Base-by-base conservation (phyloP, 805 yeast genomes). In the Barnettozyma sucrosica region DNA sequence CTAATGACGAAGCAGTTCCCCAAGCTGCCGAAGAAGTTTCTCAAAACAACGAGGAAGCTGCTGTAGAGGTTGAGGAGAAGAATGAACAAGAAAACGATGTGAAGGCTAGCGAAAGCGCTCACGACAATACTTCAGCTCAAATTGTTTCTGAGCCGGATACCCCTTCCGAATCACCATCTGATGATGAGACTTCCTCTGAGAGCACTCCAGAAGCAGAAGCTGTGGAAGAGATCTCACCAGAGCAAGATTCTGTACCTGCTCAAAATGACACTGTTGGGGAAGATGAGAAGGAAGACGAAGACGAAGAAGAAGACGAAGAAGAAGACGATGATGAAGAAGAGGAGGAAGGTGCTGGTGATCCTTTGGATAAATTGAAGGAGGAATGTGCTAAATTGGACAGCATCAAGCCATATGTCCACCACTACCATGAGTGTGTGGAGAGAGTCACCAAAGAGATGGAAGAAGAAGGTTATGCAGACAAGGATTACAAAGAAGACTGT, bases 401-500 rank as follows among this genome's bases (percentile, higher is more conserved):
- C 46, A 87, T 95, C 70, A 75, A 81, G 57, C 81, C 81, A 56
- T 79, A 75, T 67, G 77, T 80, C 63, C 97, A 90, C 71, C 97
- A 90, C 71, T 89, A 84, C 72, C 82, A 84, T 54, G 97, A 92
- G 70, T 92, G 99, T 79, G 82, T 81, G 50, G 97, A 86, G 71
- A 88, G 97, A 75, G 98, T 92, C 55, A 81, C 93, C 56, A 81
- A 83, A 67, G 96, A 82, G 60, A 78, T 76, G 75, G 87, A 89
- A 72, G 90, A 87, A 63, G 84, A 78, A 56, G 95, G 74, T 57
- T 90, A 92, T 67, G 96, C 70, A 26, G 82, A 84, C 48, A 78
- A 76, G 61, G 81, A 75, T 14, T 77, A 88, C 77, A 92, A 92
- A 72, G 99, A 92, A 75, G 97, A 92, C 72, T 92, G 99, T 77